Percentiles rank a stretch among this genome's conserved stretches.
These are phyloP conservation scores for Wickerhamomyces rabaulensis DNA, from an alignment of 805 yeast genomes.

Conservation along the genomic window DNA sequence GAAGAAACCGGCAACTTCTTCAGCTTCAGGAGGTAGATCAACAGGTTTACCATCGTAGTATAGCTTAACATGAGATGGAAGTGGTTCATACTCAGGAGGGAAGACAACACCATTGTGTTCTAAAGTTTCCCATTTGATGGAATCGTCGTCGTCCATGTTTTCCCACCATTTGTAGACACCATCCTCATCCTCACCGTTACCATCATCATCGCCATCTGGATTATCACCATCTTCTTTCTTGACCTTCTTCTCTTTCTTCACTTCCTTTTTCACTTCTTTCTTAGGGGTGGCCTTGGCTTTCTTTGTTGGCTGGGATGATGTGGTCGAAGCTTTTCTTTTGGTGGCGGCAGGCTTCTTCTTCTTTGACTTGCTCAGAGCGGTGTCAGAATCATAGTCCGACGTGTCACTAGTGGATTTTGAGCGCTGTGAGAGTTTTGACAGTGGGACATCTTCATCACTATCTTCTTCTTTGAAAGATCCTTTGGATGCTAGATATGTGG, in stretches of 20 bases:
- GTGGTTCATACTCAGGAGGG: conserved; percentile 87
- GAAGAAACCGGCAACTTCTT: conserved; percentile 94
- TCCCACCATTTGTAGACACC: conserved; percentile 85
- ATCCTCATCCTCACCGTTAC: conserved; percentile 44
- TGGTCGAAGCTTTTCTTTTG: conserved; percentile 12
- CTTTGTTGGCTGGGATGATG: conserved; percentile 11
- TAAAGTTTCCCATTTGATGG: conserved; percentile 79
- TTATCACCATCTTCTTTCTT: conserved; percentile 11
- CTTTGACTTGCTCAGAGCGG: conserved; percentile 13
- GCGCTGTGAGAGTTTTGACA: conserved; percentile 9
- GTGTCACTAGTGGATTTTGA: conserved; percentile 10
- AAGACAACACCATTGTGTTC: conserved; percentile 89
- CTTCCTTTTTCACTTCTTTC: conserved; percentile 1
- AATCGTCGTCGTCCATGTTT: conserved; percentile 60
- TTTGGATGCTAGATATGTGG: not conserved
- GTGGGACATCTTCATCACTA: conserved; percentile 19
- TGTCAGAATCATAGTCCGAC: conserved; percentile 24
- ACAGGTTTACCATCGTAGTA: conserved; percentile 76
- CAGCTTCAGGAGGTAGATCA: conserved; percentile 72
- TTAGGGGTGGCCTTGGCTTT: conserved; percentile 23
- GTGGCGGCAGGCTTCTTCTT: conserved; percentile 3
- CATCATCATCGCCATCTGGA: conserved; percentile 20
- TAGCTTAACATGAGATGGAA: conserved; percentile 72
- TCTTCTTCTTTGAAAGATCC: conserved; percentile 6
- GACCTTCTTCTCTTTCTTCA: conserved; percentile 4